A percentile compares a stretch with the other conserved stretches of the same genome.
Conservation (phyloP, 1,284 basidiomycete genomes). For the Violaceomyces palustris region DNA sequence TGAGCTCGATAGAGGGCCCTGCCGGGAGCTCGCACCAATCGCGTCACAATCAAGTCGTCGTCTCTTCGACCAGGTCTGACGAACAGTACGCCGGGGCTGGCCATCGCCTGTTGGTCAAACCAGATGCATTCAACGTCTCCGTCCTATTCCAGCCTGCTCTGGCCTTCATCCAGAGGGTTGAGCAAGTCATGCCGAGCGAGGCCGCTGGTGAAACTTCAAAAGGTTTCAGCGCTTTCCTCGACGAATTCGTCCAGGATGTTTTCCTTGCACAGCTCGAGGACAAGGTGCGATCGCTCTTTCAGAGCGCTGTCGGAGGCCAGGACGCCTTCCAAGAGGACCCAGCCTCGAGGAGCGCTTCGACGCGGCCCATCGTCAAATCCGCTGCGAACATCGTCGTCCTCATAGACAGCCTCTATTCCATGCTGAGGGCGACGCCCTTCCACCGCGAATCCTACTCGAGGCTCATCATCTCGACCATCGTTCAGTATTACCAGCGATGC, state of each 20-base stretch:
- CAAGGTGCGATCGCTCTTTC: constrained; percentile 61
- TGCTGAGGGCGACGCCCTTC: constrained; percentile 91
- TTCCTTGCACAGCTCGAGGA: constrained; percentile 94
- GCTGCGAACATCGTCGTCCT: constrained; percentile 79
- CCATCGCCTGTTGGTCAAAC: constrained; percentile 78
- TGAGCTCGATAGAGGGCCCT: constrained; percentile 51
- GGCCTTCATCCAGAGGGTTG: constrained; percentile 69
- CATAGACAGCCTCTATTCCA: constrained; percentile 84
- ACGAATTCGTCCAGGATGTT: constrained; percentile 88
- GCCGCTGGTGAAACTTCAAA: constrained; percentile 33
- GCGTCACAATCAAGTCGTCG: constrained; percentile 9
- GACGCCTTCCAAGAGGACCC: constrained; percentile 61
- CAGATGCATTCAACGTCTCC: constrained; percentile 91
- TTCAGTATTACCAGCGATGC: constrained; percentile 92
- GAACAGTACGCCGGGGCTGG: constrained; percentile 57
- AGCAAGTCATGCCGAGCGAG: constrained; percentile 39
- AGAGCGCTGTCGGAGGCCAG: constrained; percentile 54
- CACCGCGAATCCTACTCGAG: constrained; percentile 78
- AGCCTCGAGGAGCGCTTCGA: constrained; percentile 35
- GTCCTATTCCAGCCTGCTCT: constrained; percentile 90
- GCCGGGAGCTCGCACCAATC: not conserved
- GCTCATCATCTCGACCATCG: constrained; percentile 89
- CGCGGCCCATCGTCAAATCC: constrained; percentile 75
- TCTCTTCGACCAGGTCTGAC: constrained; percentile 3
- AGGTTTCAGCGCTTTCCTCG: constrained; percentile 73